phyloP scores from a whole-genome alignment of 1,284 basidiomycete genomes.

The Ceratobasidium sp. region DNA sequence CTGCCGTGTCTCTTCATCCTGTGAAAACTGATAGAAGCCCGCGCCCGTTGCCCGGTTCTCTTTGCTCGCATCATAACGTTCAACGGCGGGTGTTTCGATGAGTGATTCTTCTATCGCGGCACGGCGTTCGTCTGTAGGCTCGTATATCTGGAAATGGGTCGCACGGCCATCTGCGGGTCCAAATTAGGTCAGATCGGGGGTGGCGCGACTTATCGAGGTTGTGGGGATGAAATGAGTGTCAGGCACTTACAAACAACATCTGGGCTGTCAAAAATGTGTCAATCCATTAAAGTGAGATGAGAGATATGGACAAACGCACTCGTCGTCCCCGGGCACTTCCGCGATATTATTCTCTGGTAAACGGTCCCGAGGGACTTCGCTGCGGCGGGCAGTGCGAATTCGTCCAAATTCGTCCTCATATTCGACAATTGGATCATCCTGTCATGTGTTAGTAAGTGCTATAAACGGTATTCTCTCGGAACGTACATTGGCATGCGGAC shows the following conservation, averaged over 20 bases:
- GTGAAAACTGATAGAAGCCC: conserved; percentile 87
- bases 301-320: conserved; percentile 52
- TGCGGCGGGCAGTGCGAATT: conserved; percentile 66
- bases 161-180: conserved; percentile 60
- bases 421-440: conserved; percentile 77
- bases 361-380: conserved; percentile 73
- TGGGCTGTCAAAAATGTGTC: conserved; percentile 13
- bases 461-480: background rate
- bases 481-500: conserved; percentile 53
- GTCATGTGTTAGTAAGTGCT: conserved; percentile 19
- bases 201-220: conserved; percentile 2
- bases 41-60: conserved; percentile 91
- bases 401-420: conserved; percentile 89
- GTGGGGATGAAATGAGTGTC: background rate
- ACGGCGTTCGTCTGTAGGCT: conserved; percentile 78
- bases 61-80: conserved; percentile 80
- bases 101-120: conserved; percentile 76
- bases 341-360: conserved; percentile 51
- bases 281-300: no score
- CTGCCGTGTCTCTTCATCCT: conserved; percentile 74
- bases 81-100: conserved; percentile 71
- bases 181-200: conserved; percentile 21
- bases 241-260: conserved; percentile 23
- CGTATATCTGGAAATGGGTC: conserved; percentile 84
- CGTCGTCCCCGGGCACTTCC: conserved; percentile 57